Evolutionary conservation across 805 yeast genomes (phyloP).

Genomic region (Ogataea nitratoaversa): DNA sequence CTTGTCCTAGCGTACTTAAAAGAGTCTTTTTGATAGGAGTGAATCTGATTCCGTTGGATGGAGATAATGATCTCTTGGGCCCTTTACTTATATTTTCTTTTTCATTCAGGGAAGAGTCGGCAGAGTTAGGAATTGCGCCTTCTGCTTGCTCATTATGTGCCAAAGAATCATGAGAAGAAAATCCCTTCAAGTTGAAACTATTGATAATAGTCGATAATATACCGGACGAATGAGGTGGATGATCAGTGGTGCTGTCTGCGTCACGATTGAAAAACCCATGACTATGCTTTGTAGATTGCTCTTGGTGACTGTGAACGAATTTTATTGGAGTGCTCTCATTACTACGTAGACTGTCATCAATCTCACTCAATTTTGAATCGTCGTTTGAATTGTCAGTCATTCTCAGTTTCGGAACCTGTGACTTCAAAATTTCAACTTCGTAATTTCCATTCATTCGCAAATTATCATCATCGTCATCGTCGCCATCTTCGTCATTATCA

Average conservation of each 20-base stretch:
- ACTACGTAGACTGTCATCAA: neutral
- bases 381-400: neutral
- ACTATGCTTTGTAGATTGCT: no score
- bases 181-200: conserved; percentile 25
- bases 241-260: no score
- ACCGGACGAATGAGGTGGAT: conserved; percentile 7
- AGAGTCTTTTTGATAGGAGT: conserved; percentile 45
- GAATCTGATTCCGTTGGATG: conserved; percentile 38
- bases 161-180: conserved; percentile 8
- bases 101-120: neutral
- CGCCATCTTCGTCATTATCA: conserved; percentile 1
- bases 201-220: conserved; percentile 25
- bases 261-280: no score
- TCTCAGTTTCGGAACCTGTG: neutral
- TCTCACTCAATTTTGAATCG: neutral
- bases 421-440: neutral
- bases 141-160: conserved; percentile 3
- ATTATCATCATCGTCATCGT: conserved; percentile 2
- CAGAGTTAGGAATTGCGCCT: neutral
- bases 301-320: neutral
- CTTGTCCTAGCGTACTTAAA: conserved; percentile 45
- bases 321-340: neutral
- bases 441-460: neutral
- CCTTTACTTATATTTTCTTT: neutral
- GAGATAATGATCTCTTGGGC: conserved; percentile 1